Percentiles rank a stretch among this genome's conserved stretches.
These are phyloP conservation scores for Alternaria brassicicola DNA, from an alignment of 2,329 filamentous ascomycete species.

Conservation along the genomic window DNA sequence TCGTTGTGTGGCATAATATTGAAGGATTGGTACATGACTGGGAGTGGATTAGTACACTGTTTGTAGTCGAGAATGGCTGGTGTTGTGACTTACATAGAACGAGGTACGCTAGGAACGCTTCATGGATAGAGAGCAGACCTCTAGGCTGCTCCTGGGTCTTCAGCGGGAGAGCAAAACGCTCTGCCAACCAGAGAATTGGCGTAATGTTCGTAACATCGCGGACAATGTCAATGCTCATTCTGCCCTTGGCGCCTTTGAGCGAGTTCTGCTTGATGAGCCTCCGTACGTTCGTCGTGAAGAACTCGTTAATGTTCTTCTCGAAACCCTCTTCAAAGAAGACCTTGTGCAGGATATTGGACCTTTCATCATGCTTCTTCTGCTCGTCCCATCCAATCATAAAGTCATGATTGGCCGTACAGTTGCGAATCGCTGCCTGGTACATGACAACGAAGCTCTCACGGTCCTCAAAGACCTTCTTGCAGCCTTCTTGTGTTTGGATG, in stretches of 20 bases:
- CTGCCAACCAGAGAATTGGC: conserved; percentile 67
- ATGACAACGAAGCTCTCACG: conserved; percentile 57
- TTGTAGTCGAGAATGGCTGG: neutral
- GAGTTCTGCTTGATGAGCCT: conserved; percentile 55
- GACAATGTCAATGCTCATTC: conserved; percentile 60
- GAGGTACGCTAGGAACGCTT: conserved; percentile 62
- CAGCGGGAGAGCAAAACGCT: conserved; percentile 70
- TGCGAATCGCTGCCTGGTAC: conserved; percentile 65
- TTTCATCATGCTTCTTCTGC: conserved; percentile 46
- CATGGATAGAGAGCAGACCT: conserved; percentile 58
- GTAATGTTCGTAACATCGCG: conserved; percentile 72
- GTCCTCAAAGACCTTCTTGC: conserved; percentile 58
- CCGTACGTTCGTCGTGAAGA: conserved; percentile 58
- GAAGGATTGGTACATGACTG: conserved; percentile 61
- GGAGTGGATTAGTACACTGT: neutral
- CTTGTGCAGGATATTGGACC: conserved; percentile 52
- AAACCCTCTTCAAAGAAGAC: conserved; percentile 67
- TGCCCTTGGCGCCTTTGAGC: conserved; percentile 53
- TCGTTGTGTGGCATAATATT: conserved; percentile 58
- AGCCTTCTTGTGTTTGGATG: conserved; percentile 58
- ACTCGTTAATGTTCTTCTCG: conserved; percentile 69
- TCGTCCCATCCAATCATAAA: conserved; percentile 59
- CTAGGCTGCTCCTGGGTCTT: conserved; percentile 66
- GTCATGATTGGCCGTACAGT: conserved; percentile 60
- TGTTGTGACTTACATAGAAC: conserved; percentile 57